A percentile compares a stretch with the other conserved stretches of the same genome.
Conservation (phyloP, 2,329 filamentous ascomycete genomes). For the Chaetomiaceae sp. region DNA sequence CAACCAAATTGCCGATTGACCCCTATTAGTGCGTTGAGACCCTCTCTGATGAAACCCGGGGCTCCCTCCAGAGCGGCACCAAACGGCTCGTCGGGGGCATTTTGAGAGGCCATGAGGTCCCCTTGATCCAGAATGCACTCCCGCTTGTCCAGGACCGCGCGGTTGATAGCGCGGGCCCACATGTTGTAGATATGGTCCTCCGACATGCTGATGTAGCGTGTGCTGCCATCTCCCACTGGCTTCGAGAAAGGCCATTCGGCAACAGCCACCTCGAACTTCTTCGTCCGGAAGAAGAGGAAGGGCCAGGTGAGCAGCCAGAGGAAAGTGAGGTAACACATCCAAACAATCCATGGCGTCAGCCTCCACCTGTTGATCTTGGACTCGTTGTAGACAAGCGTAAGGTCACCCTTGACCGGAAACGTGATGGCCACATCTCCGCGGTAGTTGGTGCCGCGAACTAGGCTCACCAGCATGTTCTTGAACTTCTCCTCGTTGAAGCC, state of each 20-base stretch:
- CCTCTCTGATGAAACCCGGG: constrained; percentile 41
- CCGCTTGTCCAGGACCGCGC: constrained; percentile 53
- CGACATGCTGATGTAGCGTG: constrained; percentile 48
- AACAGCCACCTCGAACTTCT: constrained; percentile 59
- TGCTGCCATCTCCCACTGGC: constrained; percentile 31
- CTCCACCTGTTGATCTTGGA: constrained; percentile 61
- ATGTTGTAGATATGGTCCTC: constrained; percentile 58
- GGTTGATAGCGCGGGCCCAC: constrained; percentile 57
- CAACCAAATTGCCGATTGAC: constrained; percentile 52
- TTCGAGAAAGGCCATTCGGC: constrained; percentile 56
- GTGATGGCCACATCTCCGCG: constrained; percentile 54
- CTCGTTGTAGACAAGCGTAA: constrained; percentile 59
- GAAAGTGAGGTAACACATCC: constrained; percentile 62
- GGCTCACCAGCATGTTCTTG: constrained; percentile 44
- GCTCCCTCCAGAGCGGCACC: constrained; percentile 38
- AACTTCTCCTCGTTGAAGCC: constrained; percentile 58
- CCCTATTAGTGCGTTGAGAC: constrained; percentile 47
- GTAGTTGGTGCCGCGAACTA: constrained; percentile 64
- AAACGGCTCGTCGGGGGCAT: constrained; percentile 34
- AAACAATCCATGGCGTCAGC: constrained; percentile 56
- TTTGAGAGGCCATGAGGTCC: constrained; percentile 45
- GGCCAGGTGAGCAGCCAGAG: constrained; percentile 69
- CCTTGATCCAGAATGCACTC: constrained; percentile 52
- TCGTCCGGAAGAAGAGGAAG: constrained; percentile 61
- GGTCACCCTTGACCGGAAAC: constrained; percentile 54